phyloP scores from a whole-genome alignment of 2,329 filamentous ascomycete genomes.

The Fusarium vanettenii region DNA sequence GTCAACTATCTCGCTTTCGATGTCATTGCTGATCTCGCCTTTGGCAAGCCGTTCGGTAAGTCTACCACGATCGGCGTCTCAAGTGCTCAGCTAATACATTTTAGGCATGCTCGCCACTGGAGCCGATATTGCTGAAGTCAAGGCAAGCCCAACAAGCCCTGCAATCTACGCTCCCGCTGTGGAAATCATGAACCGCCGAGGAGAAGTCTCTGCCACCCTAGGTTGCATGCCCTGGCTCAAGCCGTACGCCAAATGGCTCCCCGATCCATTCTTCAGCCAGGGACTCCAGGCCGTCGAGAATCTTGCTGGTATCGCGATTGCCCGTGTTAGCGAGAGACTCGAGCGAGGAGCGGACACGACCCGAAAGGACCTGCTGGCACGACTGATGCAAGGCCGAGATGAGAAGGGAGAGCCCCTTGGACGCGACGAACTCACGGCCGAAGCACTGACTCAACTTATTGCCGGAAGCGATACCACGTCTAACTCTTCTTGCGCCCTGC shows the following conservation, averaged over 20 bases:
- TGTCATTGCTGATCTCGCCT: conserved; percentile 61
- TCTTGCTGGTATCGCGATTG: conserved; percentile 88
- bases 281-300: conserved; percentile 81
- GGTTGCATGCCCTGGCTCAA: conserved; percentile 80
- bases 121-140: conserved; percentile 80
- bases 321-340: conserved; percentile 80
- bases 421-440: conserved; percentile 84
- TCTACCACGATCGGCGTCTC: accelerated
- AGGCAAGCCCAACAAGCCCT: conserved; percentile 67
- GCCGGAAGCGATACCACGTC: conserved; percentile 82
- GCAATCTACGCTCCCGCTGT: conserved; percentile 83
- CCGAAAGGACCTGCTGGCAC: conserved; percentile 83
- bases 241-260: conserved; percentile 83
- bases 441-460: conserved; percentile 89
- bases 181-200: conserved; percentile 87
- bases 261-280: conserved; percentile 83
- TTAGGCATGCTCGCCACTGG: conserved; percentile 77
- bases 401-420: conserved; percentile 81
- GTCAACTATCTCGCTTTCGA: conserved; percentile 65
- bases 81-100: accelerated
- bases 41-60: conserved; percentile 61
- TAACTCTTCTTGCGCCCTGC: conserved; percentile 84
- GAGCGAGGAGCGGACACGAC: conserved; percentile 70
- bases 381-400: conserved; percentile 88
- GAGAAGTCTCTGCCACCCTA: conserved; percentile 85